Evolutionary conservation across 2,329 filamentous ascomycete genomes (phyloP).

Genomic region (Escovopsis sp.): DNA sequence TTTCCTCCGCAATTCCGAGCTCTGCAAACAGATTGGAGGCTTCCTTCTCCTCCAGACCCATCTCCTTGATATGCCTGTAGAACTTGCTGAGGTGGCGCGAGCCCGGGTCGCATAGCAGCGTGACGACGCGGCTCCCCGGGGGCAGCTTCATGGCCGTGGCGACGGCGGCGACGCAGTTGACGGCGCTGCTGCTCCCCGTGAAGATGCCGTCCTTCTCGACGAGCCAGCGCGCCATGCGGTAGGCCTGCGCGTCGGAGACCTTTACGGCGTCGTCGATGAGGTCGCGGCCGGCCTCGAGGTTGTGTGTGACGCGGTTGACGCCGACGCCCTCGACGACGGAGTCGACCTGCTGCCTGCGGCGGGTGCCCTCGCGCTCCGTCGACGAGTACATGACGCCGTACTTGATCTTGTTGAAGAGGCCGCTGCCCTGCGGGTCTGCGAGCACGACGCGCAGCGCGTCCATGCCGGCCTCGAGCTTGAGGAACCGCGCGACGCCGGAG

Average conservation of each 20-base stretch:
- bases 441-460: slow-evolving; percentile 56
- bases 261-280: slow-evolving; percentile 81
- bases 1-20: slow-evolving; percentile 27
- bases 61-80: slow-evolving; percentile 57
- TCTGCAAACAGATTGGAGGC: slow-evolving; percentile 33
- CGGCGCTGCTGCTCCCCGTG: slow-evolving; percentile 85
- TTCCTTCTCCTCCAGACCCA: slow-evolving; percentile 48
- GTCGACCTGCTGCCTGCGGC: slow-evolving; percentile 82
- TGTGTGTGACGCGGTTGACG: slow-evolving; percentile 84
- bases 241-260: slow-evolving; percentile 78
- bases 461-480: slow-evolving; percentile 57
- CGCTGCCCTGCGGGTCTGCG: slow-evolving; percentile 88
- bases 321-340: slow-evolving; percentile 93
- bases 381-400: slow-evolving; percentile 91
- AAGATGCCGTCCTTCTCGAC: slow-evolving; percentile 95
- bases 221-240: slow-evolving; percentile 88
- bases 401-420: slow-evolving; percentile 79
- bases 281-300: slow-evolving; percentile 77
- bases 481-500: slow-evolving; percentile 66
- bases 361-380: slow-evolving; percentile 81
- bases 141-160: slow-evolving; percentile 50
- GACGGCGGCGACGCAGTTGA: slow-evolving; percentile 80
- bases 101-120: slow-evolving; percentile 75
- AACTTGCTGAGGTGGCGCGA: slow-evolving; percentile 73
- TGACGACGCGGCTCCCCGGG: slow-evolving; percentile 54